phyloP scores from a whole-genome alignment of 805 yeast species.

The Zygosaccharomyces siamensis region DNA sequence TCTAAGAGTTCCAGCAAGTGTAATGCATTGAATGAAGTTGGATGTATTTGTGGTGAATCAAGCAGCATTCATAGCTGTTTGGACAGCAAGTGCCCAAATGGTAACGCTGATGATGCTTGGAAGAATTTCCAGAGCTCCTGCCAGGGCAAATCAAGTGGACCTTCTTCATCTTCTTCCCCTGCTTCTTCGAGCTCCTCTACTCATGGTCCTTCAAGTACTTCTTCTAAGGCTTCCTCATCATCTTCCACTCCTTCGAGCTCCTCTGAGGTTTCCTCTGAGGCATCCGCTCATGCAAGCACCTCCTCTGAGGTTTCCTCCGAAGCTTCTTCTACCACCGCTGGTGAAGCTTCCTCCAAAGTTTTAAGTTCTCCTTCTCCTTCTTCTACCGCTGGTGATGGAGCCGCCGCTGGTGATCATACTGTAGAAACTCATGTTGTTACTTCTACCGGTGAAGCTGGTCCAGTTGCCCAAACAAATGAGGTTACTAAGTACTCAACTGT shows the following conservation, averaged over 20 bases:
- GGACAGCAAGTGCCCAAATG: conserved; percentile 62
- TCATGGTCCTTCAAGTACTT: conserved; percentile 18
- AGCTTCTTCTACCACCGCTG: conserved; percentile 46
- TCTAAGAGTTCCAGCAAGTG: conserved; percentile 50
- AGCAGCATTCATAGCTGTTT: conserved; percentile 59
- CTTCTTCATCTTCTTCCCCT: conserved; percentile 34
- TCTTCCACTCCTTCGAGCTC: conserved; percentile 11
- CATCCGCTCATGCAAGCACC: background rate
- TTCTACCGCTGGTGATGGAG: background rate
- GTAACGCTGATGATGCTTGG: conserved; percentile 53
- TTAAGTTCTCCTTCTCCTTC: conserved; percentile 36
- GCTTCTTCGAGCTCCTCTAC: conserved; percentile 34
- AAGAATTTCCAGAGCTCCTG: conserved; percentile 54
- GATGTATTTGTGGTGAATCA: conserved; percentile 64
- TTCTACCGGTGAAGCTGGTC: conserved; percentile 3
- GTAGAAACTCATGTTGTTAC: conserved; percentile 2
- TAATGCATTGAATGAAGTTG: conserved; percentile 54
- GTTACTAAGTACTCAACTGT: conserved; percentile 20
- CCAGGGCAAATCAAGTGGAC: conserved; percentile 29
- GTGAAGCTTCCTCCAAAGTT: conserved; percentile 37
- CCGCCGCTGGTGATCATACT: conserved; percentile 38
- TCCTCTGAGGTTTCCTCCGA: conserved; percentile 20
- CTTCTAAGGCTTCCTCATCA: conserved; percentile 13
- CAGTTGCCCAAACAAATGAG: background rate
- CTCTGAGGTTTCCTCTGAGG: conserved; percentile 14